phyloP scores from a whole-genome alignment of 208 protist species.

The Leishmania major region DNA sequence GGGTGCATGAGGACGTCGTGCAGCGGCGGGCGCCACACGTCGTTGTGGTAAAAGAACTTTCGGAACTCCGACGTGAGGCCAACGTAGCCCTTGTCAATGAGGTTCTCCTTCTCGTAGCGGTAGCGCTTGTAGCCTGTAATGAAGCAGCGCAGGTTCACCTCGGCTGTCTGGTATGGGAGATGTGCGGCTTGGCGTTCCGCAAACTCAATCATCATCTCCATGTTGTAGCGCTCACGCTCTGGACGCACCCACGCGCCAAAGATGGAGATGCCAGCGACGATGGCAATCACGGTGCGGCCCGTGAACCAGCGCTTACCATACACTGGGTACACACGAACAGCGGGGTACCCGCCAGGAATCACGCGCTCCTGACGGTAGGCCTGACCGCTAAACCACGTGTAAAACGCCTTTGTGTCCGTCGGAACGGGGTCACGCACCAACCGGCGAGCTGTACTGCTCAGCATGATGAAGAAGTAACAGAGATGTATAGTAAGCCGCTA shows the following conservation, averaged over 20 bases:
- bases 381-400: slow-evolving; percentile 90
- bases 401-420: slow-evolving; percentile 89
- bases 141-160: slow-evolving; percentile 81
- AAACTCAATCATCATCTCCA: slow-evolving; percentile 91
- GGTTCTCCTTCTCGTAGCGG: slow-evolving; percentile 87
- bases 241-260: slow-evolving; percentile 87
- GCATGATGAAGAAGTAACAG: slow-evolving; percentile 33
- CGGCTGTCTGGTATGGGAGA: slow-evolving; percentile 88
- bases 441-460: slow-evolving; percentile 47
- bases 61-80: slow-evolving; percentile 90
- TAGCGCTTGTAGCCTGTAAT: slow-evolving; percentile 86
- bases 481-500: not conserved
- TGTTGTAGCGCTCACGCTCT: slow-evolving; percentile 89
- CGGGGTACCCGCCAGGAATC: slow-evolving; percentile 86
- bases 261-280: slow-evolving; percentile 83
- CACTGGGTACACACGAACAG: slow-evolving; percentile 86
- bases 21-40: slow-evolving; percentile 89
- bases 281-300: slow-evolving; percentile 82
- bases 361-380: slow-evolving; percentile 90
- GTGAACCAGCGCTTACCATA: slow-evolving; percentile 93
- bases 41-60: slow-evolving; percentile 94
- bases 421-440: slow-evolving; percentile 88
- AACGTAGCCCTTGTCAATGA: slow-evolving; percentile 91
- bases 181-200: slow-evolving; percentile 79
- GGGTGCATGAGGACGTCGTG: slow-evolving; percentile 92